Base-by-base conservation (phyloP, 495 filamentous ascomycete species). In the Penicillium macrosclerotiorum region DNA sequence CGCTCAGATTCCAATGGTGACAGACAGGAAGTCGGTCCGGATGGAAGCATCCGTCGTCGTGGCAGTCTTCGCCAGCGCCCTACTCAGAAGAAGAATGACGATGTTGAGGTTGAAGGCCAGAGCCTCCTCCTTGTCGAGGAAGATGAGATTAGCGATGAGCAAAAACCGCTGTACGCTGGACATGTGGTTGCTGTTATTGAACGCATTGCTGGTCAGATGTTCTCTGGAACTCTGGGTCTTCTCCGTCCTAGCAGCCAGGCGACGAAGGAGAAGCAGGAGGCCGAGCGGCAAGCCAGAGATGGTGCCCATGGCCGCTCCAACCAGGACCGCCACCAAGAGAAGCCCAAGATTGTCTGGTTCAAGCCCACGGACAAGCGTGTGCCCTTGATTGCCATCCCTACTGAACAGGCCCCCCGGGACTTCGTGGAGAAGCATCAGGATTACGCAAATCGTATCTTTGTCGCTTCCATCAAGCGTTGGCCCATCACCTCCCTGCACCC, bases 301-400 rank as follows among this genome's bases (percentile, higher is more conserved):
- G 93, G 93, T 20, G 75, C 74, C 42, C 75, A 74, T 42, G 79
- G 82, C 41, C 89, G 92, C 41, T 80, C 82, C 31, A 85, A 94
- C 41, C 86, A 86, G 23, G 85, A 88, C 29, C 84, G 91, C 37
- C 83, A 90, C 45, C 90, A 90, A 64, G 94, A 98, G 42, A 97
- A 96, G 69, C 93, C 93, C 29, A 98, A 98, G 83, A 98, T 98
- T 70, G 93, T 98, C 24, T 98, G 93, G 93, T 98, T 98, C 76
- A 98, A 98, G 76, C 93, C 93, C 43, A 98, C 93, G 1, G 93
- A 98, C 67, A 98, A 98, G 78, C 88, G 93, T 57, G 93, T 98
- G 33, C 93, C 94, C 49, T 72, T 98, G 52, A 97, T 98, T 64
- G 93, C 93, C 29, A 98, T 98, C 49, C 93, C 93, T 8, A 98